These are phyloP conservation scores for Candida corydali DNA, from an alignment of 805 yeast genomes.

Conservation along the genomic window DNA sequence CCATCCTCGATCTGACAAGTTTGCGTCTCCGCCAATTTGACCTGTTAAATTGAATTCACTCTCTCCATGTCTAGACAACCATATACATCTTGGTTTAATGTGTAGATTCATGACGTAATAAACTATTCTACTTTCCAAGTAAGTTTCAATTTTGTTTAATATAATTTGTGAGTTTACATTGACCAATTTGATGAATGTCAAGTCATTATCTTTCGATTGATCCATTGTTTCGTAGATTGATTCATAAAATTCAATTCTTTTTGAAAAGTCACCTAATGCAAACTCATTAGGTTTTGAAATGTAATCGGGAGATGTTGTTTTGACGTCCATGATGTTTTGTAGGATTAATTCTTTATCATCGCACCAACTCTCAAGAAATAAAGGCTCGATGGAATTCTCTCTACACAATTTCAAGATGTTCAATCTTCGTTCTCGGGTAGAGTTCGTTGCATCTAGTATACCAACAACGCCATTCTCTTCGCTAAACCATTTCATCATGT, in stretches of 20 bases:
- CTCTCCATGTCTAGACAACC: slow-evolving; percentile 96
- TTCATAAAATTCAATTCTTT: slow-evolving; percentile 72
- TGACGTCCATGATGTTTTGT: slow-evolving; percentile 81
- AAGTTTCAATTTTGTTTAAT: slow-evolving; percentile 81
- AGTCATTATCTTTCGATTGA: slow-evolving; percentile 49
- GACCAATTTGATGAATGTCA: slow-evolving; percentile 83
- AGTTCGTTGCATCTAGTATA: slow-evolving; percentile 89
- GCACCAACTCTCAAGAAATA: slow-evolving; percentile 91
- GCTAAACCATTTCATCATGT: slow-evolving; percentile 83
- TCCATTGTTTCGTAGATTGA: slow-evolving; percentile 74
- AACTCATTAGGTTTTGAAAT: slow-evolving; percentile 60
- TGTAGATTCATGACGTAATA: slow-evolving; percentile 95
- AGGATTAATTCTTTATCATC: slow-evolving; percentile 73
- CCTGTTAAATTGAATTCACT: slow-evolving; percentile 89
- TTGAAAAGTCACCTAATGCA: slow-evolving; percentile 68
- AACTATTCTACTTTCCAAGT: slow-evolving; percentile 87
- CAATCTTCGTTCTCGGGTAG: slow-evolving; percentile 68
- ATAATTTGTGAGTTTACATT: slow-evolving; percentile 87
- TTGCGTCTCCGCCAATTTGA: slow-evolving; percentile 93
- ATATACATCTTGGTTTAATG: slow-evolving; percentile 85
- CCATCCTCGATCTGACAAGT: slow-evolving; percentile 78
- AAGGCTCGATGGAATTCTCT: slow-evolving; percentile 71
- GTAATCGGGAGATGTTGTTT: slow-evolving; percentile 84
- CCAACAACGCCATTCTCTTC: slow-evolving; percentile 85
- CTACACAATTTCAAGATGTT: slow-evolving; percentile 59